A percentile compares a stretch with the other conserved stretches of the same genome.
phyloP scores from a whole-genome alignment of 2,329 filamentous ascomycete genomes.

The Periconia sp. region DNA sequence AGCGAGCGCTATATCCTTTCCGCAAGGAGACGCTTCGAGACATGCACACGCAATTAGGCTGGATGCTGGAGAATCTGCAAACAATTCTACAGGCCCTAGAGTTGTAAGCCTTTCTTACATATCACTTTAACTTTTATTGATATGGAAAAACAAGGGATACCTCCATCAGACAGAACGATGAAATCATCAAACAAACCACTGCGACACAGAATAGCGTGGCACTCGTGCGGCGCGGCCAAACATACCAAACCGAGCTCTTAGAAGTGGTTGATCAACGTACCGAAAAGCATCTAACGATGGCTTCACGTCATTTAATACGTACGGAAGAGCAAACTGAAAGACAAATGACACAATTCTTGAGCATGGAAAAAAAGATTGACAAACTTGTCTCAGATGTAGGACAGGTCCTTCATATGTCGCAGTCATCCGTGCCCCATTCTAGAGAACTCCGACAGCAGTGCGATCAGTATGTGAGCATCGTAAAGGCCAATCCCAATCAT shows the following conservation, averaged over 20 bases:
- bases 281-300: background rate
- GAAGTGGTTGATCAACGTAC: background rate
- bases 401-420: background rate
- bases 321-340: background rate
- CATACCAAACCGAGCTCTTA: slow-evolving; percentile 2
- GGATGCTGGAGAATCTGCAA: slow-evolving; percentile 4
- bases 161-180: background rate
- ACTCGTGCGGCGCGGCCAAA: background rate
- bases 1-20: slow-evolving; percentile 5
- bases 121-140: background rate
- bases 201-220: background rate
- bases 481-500: background rate
- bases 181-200: background rate
- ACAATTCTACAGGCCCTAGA: slow-evolving; percentile 1
- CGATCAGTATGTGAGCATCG: slow-evolving; percentile 1
- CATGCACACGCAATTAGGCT: slow-evolving; percentile 2
- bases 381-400: background rate
- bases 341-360: background rate
- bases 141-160: slow-evolving; percentile 1
- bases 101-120: background rate
- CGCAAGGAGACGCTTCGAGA: slow-evolving; percentile 4
- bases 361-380: background rate
- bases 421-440: background rate
- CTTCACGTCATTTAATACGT: background rate
- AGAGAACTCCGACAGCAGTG: background rate